phyloP scores from a whole-genome alignment of 352 stramenopile genomes.

The Halophytophthora batemanensis region DNA sequence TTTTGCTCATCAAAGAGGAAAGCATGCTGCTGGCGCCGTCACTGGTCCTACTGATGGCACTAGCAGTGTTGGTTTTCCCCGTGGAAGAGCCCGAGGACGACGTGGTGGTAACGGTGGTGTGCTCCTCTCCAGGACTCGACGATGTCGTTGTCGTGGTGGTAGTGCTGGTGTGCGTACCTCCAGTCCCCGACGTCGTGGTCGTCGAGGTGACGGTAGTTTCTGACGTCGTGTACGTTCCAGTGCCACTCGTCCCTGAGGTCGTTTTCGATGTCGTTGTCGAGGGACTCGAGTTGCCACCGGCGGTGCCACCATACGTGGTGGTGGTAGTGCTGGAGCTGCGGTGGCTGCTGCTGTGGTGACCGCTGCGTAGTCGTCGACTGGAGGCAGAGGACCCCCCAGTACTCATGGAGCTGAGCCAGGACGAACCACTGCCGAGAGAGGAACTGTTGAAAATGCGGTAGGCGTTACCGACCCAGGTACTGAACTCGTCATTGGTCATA shows the following conservation, averaged over 20 bases:
- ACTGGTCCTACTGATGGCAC: no score
- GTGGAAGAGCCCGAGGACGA: slow-evolving; percentile 14
- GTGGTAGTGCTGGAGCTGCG: neutral
- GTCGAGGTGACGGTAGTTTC: slow-evolving; percentile 10
- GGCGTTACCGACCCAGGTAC: slow-evolving; percentile 13
- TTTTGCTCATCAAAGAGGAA: no score
- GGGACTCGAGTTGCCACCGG: slow-evolving; percentile 5
- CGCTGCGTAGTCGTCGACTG: neutral
- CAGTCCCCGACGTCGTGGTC: slow-evolving; percentile 16
- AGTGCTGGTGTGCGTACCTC: slow-evolving; percentile 16
- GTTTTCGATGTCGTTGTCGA: slow-evolving; percentile 12
- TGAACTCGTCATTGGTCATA: slow-evolving; percentile 13
- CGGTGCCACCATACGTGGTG: slow-evolving; percentile 5
- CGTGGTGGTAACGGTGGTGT: slow-evolving; percentile 19
- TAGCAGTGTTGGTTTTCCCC: no score
- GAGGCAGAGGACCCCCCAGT: no score
- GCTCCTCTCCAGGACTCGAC: slow-evolving; percentile 15
- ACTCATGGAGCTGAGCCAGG: no score
- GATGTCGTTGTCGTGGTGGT: slow-evolving; percentile 22
- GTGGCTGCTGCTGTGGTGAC: neutral
- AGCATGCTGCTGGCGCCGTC: no score
- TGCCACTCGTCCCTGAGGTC: slow-evolving; percentile 17
- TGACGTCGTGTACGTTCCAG: slow-evolving; percentile 10
- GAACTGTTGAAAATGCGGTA: slow-evolving; percentile 18
- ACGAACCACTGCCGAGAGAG: neutral